Evolutionary conservation across 2,329 filamentous ascomycete genomes (phyloP).

Genomic region (Xylaria sp.): DNA sequence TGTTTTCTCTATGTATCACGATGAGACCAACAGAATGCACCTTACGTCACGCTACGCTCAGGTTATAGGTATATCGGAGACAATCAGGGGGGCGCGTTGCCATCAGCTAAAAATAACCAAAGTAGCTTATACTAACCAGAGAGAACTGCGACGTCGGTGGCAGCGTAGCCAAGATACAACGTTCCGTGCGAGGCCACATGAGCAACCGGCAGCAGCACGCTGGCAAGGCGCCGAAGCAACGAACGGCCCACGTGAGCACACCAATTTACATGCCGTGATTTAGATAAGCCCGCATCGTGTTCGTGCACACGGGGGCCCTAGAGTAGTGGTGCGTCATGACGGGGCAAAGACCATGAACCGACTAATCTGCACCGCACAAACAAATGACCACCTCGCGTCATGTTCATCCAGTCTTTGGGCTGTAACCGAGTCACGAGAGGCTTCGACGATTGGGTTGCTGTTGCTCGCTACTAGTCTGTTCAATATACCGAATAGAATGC

Average conservation of each 20-base stretch:
- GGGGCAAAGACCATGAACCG: constrained; percentile 18
- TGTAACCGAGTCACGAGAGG: constrained; percentile 5
- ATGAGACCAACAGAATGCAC: constrained; percentile 1
- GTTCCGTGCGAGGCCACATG: constrained; percentile 28
- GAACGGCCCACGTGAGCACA: constrained; percentile 22
- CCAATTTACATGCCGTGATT: constrained; percentile 11
- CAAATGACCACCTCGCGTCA: constrained; percentile 7
- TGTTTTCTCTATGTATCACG: constrained; percentile 1
- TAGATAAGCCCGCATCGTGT: constrained; percentile 17
- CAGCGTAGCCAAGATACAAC: constrained; percentile 19
- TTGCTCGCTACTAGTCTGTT: constrained; percentile 1
- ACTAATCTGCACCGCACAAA: constrained; percentile 1
- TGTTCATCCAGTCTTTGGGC: constrained; percentile 3
- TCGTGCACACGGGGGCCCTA: constrained; percentile 4
- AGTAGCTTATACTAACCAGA: background rate
- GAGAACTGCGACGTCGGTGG: constrained; percentile 6
- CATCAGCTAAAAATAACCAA: constrained; percentile 20
- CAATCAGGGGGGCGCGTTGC: constrained; percentile 3
- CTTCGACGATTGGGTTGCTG: background rate
- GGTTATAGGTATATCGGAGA: constrained; percentile 1
- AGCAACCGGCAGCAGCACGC: constrained; percentile 24
- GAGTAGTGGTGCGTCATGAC: constrained; percentile 7
- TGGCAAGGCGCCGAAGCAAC: constrained; percentile 16
- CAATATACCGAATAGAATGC: constrained; percentile 5
- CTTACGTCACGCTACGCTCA: constrained; percentile 25